Evolutionary conservation across 495 filamentous ascomycete species (phyloP).

Genomic region (Chaetomium cochliodes): DNA sequence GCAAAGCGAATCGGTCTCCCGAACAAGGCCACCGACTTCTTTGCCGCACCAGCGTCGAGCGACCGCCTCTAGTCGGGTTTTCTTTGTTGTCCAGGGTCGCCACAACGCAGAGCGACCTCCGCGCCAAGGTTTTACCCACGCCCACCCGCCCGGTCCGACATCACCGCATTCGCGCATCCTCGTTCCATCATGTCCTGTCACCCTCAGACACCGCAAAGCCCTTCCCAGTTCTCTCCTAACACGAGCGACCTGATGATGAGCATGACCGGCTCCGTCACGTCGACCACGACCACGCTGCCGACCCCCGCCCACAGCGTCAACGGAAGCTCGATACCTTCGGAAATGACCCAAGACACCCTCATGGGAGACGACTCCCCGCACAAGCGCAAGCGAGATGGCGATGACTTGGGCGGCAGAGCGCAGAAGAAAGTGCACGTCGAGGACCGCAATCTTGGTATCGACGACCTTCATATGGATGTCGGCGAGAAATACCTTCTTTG

Average conservation of each 20-base stretch:
- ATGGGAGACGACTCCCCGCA: slow-evolving; percentile 47
- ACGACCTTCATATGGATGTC: slow-evolving; percentile 56
- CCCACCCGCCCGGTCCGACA: slow-evolving; percentile 4
- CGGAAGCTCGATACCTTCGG: slow-evolving; percentile 48
- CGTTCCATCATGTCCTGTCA: slow-evolving; percentile 54
- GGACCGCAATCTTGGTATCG: slow-evolving; percentile 53
- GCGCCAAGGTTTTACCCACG: slow-evolving; percentile 25
- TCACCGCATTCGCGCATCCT: slow-evolving; percentile 20
- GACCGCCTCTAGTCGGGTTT: background rate
- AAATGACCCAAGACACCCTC: slow-evolving; percentile 42
- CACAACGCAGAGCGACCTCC: slow-evolving; percentile 22
- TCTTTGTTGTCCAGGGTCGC: slow-evolving; percentile 34
- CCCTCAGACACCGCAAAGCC: slow-evolving; percentile 60
- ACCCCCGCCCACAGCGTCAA: slow-evolving; percentile 59
- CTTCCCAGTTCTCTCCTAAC: slow-evolving; percentile 52
- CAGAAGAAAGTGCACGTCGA: slow-evolving; percentile 58
- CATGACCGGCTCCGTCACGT: slow-evolving; percentile 46
- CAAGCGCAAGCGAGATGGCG: slow-evolving; percentile 55
- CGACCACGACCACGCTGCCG: slow-evolving; percentile 47
- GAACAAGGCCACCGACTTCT: slow-evolving; percentile 3
- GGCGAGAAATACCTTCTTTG: slow-evolving; percentile 59
- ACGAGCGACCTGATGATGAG: slow-evolving; percentile 46
- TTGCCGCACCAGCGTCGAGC: slow-evolving; percentile 4
- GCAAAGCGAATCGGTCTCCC: background rate
- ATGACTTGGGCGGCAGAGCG: slow-evolving; percentile 49